Conservation (phyloP, 257 asterid species). For the Solanum clarkiae region DNA sequence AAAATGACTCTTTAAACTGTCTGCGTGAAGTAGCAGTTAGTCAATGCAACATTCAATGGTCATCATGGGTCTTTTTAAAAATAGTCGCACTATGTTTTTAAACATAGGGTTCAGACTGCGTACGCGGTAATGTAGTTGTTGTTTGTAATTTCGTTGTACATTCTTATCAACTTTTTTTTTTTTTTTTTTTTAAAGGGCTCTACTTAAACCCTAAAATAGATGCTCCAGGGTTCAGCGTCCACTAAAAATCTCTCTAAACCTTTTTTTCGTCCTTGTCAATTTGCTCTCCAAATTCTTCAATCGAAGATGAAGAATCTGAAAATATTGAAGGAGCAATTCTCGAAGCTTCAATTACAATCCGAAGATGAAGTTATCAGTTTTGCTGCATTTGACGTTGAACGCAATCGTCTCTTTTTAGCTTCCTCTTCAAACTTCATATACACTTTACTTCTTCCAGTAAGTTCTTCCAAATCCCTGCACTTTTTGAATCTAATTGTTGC, state of each 20-base stretch:
- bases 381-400: constrained; percentile 68
- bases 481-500: background rate
- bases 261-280: background rate
- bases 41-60: too few relatives aligned
- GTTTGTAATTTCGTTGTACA: too few relatives aligned
- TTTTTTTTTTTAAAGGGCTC: too few relatives aligned
- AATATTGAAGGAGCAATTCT: constrained; percentile 44
- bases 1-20: too few relatives aligned
- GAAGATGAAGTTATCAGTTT: constrained; percentile 47
- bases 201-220: background rate
- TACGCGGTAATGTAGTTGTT: too few relatives aligned
- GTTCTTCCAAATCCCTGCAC: background rate
- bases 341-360: constrained; percentile 29
- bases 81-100: too few relatives aligned
- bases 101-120: too few relatives aligned
- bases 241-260: background rate
- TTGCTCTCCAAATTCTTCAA: background rate
- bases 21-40: too few relatives aligned
- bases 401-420: constrained; percentile 64
- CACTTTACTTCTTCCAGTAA: constrained; percentile 44
- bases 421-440: constrained; percentile 59
- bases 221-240: background rate
- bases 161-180: too few relatives aligned
- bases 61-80: too few relatives aligned
- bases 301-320: constrained; percentile 61